phyloP scores from a whole-genome alignment of 768 basidiomycete genomes.

The Galerina sulciceps region DNA sequence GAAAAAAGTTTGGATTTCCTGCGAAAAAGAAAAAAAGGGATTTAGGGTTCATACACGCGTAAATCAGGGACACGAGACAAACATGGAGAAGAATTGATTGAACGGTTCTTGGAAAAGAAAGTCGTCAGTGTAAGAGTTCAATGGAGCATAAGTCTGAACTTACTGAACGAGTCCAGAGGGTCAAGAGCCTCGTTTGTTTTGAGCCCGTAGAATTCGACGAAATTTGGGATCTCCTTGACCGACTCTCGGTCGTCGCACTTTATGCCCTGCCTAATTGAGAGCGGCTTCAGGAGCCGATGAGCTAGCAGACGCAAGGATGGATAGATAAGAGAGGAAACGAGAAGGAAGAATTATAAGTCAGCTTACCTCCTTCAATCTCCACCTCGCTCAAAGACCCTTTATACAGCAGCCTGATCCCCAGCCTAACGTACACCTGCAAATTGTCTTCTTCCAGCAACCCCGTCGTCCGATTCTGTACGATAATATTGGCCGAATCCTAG shows the following conservation, averaged over 20 bases:
- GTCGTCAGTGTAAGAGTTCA: constrained; percentile 41
- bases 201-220: constrained; percentile 60
- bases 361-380: constrained; percentile 86
- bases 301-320: constrained; percentile 43
- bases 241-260: constrained; percentile 60
- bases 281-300: constrained; percentile 78
- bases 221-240: constrained; percentile 54
- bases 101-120: constrained; percentile 59
- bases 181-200: constrained; percentile 62
- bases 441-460: constrained; percentile 97
- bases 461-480: constrained; percentile 91
- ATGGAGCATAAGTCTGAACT: too few species aligned
- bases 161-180: constrained; percentile 25
- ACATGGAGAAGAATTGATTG: constrained; percentile 80
- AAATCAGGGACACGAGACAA: background rate
- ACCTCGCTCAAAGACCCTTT: constrained; percentile 87
- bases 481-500: constrained; percentile 96
- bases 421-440: constrained; percentile 90
- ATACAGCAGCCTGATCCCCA: constrained; percentile 92
- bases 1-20: constrained; percentile 61
- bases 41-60: too few species aligned
- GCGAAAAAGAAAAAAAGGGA: background rate
- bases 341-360: background rate
- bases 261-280: constrained; percentile 79
- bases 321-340: background rate